A percentile compares a stretch with the other conserved stretches of the same genome.
These are phyloP conservation scores for Talaromyces ruber DNA, from an alignment of 495 filamentous ascomycete genomes.

Conservation along the genomic window DNA sequence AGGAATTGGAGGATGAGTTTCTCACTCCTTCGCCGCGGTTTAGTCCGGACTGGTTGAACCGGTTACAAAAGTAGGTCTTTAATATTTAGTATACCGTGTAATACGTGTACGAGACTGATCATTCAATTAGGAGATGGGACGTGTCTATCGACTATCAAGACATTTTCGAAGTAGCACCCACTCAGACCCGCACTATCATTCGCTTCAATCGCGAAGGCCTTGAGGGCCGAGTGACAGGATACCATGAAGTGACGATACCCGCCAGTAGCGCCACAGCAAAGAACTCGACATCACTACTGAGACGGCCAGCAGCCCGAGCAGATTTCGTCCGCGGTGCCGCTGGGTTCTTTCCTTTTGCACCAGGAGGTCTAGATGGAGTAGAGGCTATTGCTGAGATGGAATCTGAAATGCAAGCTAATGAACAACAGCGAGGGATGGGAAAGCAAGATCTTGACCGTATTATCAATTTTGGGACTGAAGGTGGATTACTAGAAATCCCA, in stretches of 20 bases:
- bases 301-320: slow-evolving; percentile 78
- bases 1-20: slow-evolving; percentile 67
- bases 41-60: slow-evolving; percentile 75
- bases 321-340: slow-evolving; percentile 94
- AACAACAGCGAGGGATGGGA: slow-evolving; percentile 31
- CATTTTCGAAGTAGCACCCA: slow-evolving; percentile 79
- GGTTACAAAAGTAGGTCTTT: slow-evolving; percentile 60
- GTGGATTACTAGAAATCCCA: slow-evolving; percentile 69
- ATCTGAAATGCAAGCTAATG: slow-evolving; percentile 42
- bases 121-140: slow-evolving; percentile 63
- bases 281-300: slow-evolving; percentile 84
- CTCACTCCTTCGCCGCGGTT: slow-evolving; percentile 71
- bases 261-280: slow-evolving; percentile 88
- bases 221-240: slow-evolving; percentile 88
- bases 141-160: slow-evolving; percentile 63
- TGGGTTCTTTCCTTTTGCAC: slow-evolving; percentile 93
- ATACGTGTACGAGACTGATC: slow-evolving; percentile 9
- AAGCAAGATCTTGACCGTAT: slow-evolving; percentile 58
- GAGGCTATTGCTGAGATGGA: slow-evolving; percentile 71
- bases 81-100: background rate
- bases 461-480: slow-evolving; percentile 70
- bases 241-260: slow-evolving; percentile 89
- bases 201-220: slow-evolving; percentile 88
- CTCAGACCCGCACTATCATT: slow-evolving; percentile 85
- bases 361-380: slow-evolving; percentile 84